Evolutionary conservation across 2,329 filamentous ascomycete genomes (phyloP).

Genomic region (Colletotrichum costaricense): DNA sequence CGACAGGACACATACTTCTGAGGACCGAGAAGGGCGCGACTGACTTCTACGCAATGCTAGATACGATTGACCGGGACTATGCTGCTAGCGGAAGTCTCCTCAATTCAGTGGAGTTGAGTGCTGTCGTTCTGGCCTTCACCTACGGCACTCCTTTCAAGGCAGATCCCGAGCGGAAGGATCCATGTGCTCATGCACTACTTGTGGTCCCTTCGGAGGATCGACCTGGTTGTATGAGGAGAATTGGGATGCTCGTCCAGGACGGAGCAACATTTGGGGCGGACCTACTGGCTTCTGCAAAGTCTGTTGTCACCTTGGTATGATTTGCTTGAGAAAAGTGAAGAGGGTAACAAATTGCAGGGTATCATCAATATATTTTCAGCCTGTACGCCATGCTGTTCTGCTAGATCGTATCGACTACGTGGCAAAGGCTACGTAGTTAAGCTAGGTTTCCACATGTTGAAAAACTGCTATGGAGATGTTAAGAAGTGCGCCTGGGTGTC

Average conservation of each 20-base stretch:
- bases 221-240: conserved; percentile 10
- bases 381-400: not conserved
- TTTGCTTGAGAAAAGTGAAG: not conserved
- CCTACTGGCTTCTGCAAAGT: not conserved
- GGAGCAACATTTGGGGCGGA: not conserved
- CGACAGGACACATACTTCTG: conserved; percentile 1
- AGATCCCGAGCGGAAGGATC: not conserved
- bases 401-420: not conserved
- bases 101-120: not conserved
- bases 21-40: not conserved
- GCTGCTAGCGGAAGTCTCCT: not conserved
- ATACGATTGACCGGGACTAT: not conserved
- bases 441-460: not conserved
- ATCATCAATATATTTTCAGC: not conserved
- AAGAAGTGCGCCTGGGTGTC: not conserved
- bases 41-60: not conserved
- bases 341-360: not conserved
- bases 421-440: not conserved
- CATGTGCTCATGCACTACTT: not conserved
- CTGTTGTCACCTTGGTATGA: not conserved
- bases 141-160: not conserved
- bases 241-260: not conserved
- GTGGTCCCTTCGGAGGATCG: not conserved
- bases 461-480: not conserved
- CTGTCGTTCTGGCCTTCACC: not conserved